phyloP scores from a whole-genome alignment of 495 filamentous ascomycete genomes.

The Rhypophila decipiens region DNA sequence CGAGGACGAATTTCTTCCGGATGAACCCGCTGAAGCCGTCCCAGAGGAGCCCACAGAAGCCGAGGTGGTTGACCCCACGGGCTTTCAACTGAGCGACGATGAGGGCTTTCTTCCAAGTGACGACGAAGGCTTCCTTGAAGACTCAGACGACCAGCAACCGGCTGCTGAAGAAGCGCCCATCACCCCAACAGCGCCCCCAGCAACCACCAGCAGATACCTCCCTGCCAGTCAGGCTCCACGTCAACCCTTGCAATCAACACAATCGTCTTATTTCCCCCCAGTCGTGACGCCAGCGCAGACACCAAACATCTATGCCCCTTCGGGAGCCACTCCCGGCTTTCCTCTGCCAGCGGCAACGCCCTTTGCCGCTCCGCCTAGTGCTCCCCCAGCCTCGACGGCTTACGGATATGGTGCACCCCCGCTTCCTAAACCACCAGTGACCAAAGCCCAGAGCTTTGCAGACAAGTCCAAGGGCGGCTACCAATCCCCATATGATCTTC shows the following conservation, averaged over 20 bases:
- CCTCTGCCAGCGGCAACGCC: slow-evolving; percentile 25
- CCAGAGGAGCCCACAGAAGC: no score
- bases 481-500: slow-evolving; percentile 87
- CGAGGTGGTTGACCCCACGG: no score
- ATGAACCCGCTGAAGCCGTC: slow-evolving; percentile 29
- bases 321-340: slow-evolving; percentile 12
- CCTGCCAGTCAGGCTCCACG: slow-evolving; percentile 17
- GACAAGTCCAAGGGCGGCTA: slow-evolving; percentile 88
- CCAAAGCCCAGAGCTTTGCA: slow-evolving; percentile 71
- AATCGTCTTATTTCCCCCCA: slow-evolving; percentile 19
- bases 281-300: slow-evolving; percentile 15
- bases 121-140: slow-evolving; percentile 68
- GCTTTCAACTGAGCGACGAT: no score
- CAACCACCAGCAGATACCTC: slow-evolving; percentile 19
- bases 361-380: slow-evolving; percentile 28
- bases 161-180: slow-evolving; percentile 10
- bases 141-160: slow-evolving; percentile 30
- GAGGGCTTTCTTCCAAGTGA: slow-evolving; percentile 61
- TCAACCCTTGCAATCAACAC: slow-evolving; percentile 1
- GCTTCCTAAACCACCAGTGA: slow-evolving; percentile 32
- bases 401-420: slow-evolving; percentile 37
- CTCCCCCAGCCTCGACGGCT: slow-evolving; percentile 36
- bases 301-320: slow-evolving; percentile 30
- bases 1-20: slow-evolving; percentile 53
- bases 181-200: slow-evolving; percentile 6